phyloP scores from a whole-genome alignment of 208 protist species.

The Cochliopodium minus region DNA sequence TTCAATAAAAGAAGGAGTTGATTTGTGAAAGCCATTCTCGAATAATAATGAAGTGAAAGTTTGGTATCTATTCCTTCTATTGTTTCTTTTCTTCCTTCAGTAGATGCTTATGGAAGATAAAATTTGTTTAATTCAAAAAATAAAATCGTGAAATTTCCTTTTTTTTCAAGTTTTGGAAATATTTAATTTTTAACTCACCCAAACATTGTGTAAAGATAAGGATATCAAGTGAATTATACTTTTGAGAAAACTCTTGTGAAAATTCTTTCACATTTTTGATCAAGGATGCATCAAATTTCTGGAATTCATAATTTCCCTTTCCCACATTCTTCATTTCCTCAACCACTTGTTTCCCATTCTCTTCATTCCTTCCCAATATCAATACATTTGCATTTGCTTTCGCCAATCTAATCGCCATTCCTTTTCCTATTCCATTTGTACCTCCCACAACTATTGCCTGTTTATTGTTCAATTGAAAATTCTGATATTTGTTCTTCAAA shows the following conservation, averaged over 20 bases:
- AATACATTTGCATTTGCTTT: neutral
- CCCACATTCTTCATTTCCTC: neutral
- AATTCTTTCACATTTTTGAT: constrained; percentile 9
- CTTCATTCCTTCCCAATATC: constrained; percentile 10
- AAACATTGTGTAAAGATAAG: no score
- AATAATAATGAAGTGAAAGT: constrained; percentile 18
- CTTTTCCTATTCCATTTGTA: constrained; percentile 16
- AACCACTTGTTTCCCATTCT: constrained; percentile 2
- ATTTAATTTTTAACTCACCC: no score
- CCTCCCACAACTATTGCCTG: constrained; percentile 15
- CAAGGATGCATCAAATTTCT: neutral
- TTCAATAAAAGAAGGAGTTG: constrained; percentile 1
- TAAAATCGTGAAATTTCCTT: no score
- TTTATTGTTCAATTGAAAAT: no score
- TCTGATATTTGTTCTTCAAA: no score
- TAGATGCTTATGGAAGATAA: constrained; percentile 2
- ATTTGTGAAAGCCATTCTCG: constrained; percentile 12
- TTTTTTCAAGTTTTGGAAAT: no score
- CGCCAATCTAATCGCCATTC: constrained; percentile 13
- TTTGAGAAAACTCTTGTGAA: neutral
- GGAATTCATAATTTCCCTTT: constrained; percentile 10
- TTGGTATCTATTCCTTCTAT: constrained; percentile 19
- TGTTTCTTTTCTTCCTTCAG: constrained; percentile 14
- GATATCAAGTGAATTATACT: no score
- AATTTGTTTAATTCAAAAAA: neutral